phyloP scores from a whole-genome alignment of 1,139 yeast genomes.

The Geotrichum aggregatum region DNA sequence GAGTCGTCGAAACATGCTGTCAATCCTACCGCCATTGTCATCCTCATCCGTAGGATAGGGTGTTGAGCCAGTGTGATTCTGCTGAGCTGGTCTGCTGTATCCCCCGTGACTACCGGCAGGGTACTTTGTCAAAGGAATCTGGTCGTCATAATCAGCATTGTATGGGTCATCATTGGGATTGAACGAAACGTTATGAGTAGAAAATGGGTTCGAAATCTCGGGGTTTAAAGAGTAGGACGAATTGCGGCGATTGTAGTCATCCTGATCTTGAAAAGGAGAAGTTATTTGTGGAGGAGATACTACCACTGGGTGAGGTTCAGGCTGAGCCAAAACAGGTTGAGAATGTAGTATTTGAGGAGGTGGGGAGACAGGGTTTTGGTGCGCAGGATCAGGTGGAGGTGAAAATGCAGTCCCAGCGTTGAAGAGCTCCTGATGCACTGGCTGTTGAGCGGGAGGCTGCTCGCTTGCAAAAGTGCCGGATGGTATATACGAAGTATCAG shows the following conservation, averaged over 20 bases:
- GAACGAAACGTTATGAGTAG: neutral
- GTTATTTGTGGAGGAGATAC: slow-evolving; percentile 4
- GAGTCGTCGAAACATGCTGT: slow-evolving; percentile 12
- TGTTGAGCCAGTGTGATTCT: neutral
- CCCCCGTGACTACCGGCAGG: slow-evolving; percentile 9
- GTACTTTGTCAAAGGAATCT: slow-evolving; percentile 16
- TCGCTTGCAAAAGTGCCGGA: neutral
- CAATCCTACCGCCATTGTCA: neutral
- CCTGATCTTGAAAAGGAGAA: slow-evolving; percentile 1
- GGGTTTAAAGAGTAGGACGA: slow-evolving; percentile 4
- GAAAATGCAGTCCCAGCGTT: neutral
- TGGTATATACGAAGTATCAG: too few relatives aligned
- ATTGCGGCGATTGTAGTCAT: neutral
- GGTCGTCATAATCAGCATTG: slow-evolving; percentile 1
- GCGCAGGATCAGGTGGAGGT: neutral
- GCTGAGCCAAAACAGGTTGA: slow-evolving; percentile 8
- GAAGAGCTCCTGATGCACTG: neutral
- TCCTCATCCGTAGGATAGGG: slow-evolving; percentile 2
- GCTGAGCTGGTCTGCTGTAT: neutral
- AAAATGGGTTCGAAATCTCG: neutral
- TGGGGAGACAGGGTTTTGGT: neutral
- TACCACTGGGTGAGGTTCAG: slow-evolving; percentile 4
- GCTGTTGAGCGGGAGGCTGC: neutral
- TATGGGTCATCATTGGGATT: neutral
- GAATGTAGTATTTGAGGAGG: neutral